A percentile compares a stretch with the other conserved stretches of the same genome.
Conservation (phyloP, 192 early-diverging fungal genomes). For the Helicostylum pulchrum region DNA sequence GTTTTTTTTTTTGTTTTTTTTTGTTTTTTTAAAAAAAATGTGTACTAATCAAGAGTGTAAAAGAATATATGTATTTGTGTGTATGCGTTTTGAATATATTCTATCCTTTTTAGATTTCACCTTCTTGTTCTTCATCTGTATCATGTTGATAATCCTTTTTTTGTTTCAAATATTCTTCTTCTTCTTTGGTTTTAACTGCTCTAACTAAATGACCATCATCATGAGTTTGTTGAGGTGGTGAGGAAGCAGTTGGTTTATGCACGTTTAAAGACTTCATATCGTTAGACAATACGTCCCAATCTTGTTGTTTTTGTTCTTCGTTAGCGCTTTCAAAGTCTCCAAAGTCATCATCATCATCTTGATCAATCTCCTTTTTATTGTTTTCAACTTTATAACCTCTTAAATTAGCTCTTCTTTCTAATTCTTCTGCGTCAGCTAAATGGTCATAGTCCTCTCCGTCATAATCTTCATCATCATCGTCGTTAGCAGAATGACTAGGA, state of each 20-base stretch:
- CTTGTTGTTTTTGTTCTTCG: neutral
- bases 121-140: slow-evolving; percentile 22
- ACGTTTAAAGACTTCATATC: slow-evolving; percentile 7
- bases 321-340: slow-evolving; percentile 27
- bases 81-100: neutral
- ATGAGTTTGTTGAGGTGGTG: neutral
- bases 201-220: slow-evolving; percentile 22
- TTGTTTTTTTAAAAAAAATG: neutral
- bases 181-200: slow-evolving; percentile 28
- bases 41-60: neutral
- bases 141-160: slow-evolving; percentile 11
- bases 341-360: slow-evolving; percentile 24
- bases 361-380: slow-evolving; percentile 1
- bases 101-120: slow-evolving; percentile 18
- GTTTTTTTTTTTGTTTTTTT: slow-evolving; percentile 2
- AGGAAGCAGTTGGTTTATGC: slow-evolving; percentile 1
- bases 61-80: neutral
- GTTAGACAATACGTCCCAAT: slow-evolving; percentile 1
- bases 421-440: slow-evolving; percentile 26
- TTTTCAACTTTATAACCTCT: slow-evolving; percentile 4
- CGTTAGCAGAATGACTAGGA: slow-evolving; percentile 12
- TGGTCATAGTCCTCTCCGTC: slow-evolving; percentile 20
- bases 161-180: slow-evolving; percentile 12
- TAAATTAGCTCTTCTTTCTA: slow-evolving; percentile 22
- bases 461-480: slow-evolving; percentile 16